Percentiles rank a stretch among this genome's conserved stretches.
phyloP scores from a whole-genome alignment of 352 stramenopile species.

The Pythium volutum region DNA sequence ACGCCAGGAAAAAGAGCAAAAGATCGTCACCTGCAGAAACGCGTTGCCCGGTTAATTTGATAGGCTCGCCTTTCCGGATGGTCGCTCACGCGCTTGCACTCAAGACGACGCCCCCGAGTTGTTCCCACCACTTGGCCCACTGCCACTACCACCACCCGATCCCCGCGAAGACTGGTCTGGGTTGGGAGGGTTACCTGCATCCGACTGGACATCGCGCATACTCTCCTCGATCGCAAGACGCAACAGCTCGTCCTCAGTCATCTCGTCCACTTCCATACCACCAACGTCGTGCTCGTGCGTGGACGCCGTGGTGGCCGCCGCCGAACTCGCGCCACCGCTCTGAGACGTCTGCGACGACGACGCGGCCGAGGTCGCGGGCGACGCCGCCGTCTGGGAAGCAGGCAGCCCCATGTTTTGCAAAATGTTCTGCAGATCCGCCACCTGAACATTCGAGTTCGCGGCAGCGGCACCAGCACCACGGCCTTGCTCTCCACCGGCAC shows the following conservation, averaged over 20 bases:
- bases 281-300: slow-evolving; percentile 76
- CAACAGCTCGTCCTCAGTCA: slow-evolving; percentile 85
- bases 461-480: slow-evolving; percentile 24
- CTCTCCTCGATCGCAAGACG: slow-evolving; percentile 84
- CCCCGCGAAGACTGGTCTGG: slow-evolving; percentile 27
- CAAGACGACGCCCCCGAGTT: slow-evolving; percentile 51
- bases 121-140: slow-evolving; percentile 34
- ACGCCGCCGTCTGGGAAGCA: slow-evolving; percentile 59
- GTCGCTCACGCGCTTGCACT: not conserved
- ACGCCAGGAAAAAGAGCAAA: slow-evolving; percentile 1
- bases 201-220: slow-evolving; percentile 73
- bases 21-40: slow-evolving; percentile 19
- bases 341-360: slow-evolving; percentile 74
- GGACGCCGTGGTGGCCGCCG: slow-evolving; percentile 65
- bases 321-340: slow-evolving; percentile 62
- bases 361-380: slow-evolving; percentile 65
- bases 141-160: slow-evolving; percentile 19
- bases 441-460: slow-evolving; percentile 57
- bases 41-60: not conserved
- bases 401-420: slow-evolving; percentile 87
- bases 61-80: not conserved
- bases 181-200: slow-evolving; percentile 56
- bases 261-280: slow-evolving; percentile 83
- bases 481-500: slow-evolving; percentile 63
- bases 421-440: slow-evolving; percentile 86